phyloP scores from a whole-genome alignment of 2,329 filamentous ascomycete species.

The Xylariaceae sp. region DNA sequence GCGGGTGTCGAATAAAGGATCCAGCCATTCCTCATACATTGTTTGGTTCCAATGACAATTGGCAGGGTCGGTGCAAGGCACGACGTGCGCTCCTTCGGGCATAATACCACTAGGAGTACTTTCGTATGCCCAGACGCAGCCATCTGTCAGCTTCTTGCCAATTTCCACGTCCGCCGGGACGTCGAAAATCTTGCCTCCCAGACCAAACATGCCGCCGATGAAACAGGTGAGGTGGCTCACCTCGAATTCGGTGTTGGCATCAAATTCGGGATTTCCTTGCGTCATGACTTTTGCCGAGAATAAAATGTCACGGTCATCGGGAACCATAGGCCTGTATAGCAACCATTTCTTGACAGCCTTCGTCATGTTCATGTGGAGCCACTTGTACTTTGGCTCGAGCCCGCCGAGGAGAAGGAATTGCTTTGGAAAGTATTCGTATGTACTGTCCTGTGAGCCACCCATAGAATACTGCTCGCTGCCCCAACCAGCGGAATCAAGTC shows the following conservation, averaged over 20 bases:
- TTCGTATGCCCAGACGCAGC: slow-evolving; percentile 67
- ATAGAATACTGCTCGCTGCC: slow-evolving; percentile 50
- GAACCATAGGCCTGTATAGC: slow-evolving; percentile 73
- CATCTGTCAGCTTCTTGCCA: slow-evolving; percentile 60
- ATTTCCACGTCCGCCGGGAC: slow-evolving; percentile 57
- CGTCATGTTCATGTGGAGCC: slow-evolving; percentile 65
- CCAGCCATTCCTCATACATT: slow-evolving; percentile 44
- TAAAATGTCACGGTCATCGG: slow-evolving; percentile 64
- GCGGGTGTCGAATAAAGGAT: slow-evolving; percentile 40
- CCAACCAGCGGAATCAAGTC: slow-evolving; percentile 45
- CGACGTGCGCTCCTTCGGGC: slow-evolving; percentile 50
- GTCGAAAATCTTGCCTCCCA: slow-evolving; percentile 60
- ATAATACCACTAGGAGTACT: slow-evolving; percentile 58
- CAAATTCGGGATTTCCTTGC: slow-evolving; percentile 34
- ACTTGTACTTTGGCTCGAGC: slow-evolving; percentile 64
- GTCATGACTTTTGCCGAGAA: slow-evolving; percentile 62
- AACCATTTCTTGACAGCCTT: slow-evolving; percentile 68
- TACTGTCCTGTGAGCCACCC: slow-evolving; percentile 65
- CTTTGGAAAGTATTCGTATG: slow-evolving; percentile 68
- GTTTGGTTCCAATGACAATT: slow-evolving; percentile 52
- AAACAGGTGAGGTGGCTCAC: slow-evolving; percentile 64
- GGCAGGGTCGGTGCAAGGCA: slow-evolving; percentile 41
- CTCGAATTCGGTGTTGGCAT: slow-evolving; percentile 51
- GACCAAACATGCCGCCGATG: slow-evolving; percentile 65
- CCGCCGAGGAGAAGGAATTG: slow-evolving; percentile 76